phyloP scores from a whole-genome alignment of 768 basidiomycete species.

The Tephrocybe sp. region DNA sequence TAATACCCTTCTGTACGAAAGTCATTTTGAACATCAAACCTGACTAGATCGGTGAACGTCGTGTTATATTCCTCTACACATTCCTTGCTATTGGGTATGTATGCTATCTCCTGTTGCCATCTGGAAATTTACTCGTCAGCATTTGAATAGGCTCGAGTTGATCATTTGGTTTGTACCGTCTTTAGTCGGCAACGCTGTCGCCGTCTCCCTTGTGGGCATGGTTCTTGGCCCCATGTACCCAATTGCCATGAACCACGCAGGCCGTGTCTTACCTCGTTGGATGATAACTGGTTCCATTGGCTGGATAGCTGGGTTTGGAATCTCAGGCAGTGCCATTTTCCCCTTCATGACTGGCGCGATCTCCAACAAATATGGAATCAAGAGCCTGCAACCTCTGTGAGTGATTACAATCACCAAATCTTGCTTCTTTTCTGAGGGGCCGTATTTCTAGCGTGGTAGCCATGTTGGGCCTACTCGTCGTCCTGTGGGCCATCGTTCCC shows the following conservation, averaged over 20 bases:
- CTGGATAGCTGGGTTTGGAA: slow-evolving; percentile 68
- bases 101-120: neutral
- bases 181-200: slow-evolving; percentile 58
- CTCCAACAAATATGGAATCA: slow-evolving; percentile 58
- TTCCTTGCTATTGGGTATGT: slow-evolving; percentile 47
- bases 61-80: slow-evolving; percentile 51
- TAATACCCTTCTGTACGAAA: neutral
- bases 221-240: slow-evolving; percentile 75
- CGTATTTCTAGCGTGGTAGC: slow-evolving; percentile 42
- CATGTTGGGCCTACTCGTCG: slow-evolving; percentile 57
- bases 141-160: slow-evolving; percentile 36
- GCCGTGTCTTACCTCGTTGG: slow-evolving; percentile 67
- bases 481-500: slow-evolving; percentile 56
- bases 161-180: slow-evolving; percentile 69
- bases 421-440: neutral
- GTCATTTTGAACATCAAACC: too few species aligned
- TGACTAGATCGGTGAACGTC: slow-evolving; percentile 50
- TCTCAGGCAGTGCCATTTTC: slow-evolving; percentile 66
- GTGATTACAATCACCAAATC: slow-evolving; percentile 19
- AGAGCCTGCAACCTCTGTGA: slow-evolving; percentile 60
- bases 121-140: neutral
- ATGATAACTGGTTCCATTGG: slow-evolving; percentile 63
- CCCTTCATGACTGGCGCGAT: slow-evolving; percentile 74
- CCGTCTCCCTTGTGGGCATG: slow-evolving; percentile 63
- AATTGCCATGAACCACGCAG: slow-evolving; percentile 67